Conservation (phyloP, 2,329 filamentous ascomycete species). For the Camillea tinctor region DNA sequence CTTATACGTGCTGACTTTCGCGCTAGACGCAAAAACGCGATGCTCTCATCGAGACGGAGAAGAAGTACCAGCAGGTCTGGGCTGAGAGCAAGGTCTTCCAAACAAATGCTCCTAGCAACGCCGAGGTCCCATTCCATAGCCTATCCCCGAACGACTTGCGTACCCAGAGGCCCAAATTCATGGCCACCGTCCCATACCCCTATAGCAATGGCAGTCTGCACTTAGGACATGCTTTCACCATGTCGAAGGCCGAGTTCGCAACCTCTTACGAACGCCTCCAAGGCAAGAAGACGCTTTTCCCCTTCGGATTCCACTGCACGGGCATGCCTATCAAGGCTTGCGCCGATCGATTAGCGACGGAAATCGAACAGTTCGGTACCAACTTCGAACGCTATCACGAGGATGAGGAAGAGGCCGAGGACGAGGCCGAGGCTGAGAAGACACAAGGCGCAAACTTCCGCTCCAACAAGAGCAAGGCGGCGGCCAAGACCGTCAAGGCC, state of each 20-base stretch:
- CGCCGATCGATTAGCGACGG: constrained; percentile 83
- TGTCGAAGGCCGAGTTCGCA: constrained; percentile 90
- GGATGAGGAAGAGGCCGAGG: constrained; percentile 64
- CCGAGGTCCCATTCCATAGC: constrained; percentile 73
- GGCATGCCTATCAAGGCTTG: constrained; percentile 98
- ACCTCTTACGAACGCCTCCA: constrained; percentile 86
- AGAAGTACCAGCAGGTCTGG: constrained; percentile 77
- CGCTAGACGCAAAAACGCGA: constrained; percentile 4
- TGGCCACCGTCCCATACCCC: constrained; percentile 58
- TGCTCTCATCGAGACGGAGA: constrained; percentile 7
- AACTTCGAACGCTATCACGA: constrained; percentile 82
- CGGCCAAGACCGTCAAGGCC: constrained; percentile 83
- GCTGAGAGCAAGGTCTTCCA: constrained; percentile 77
- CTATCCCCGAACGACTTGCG: constrained; percentile 74
- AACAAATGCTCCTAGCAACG: constrained; percentile 75
- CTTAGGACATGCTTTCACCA: constrained; percentile 88
- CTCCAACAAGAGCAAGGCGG: constrained; percentile 89
- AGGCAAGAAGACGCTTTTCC: constrained; percentile 83
- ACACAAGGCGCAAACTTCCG: constrained; percentile 86
- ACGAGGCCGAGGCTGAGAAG: constrained; percentile 53
- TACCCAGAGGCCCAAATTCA: constrained; percentile 85
- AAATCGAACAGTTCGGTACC: constrained; percentile 46
- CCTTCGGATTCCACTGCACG: constrained; percentile 92
- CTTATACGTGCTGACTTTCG: not conserved
- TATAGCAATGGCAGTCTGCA: constrained; percentile 78